phyloP scores from a whole-genome alignment of 768 basidiomycete species.

The Fomitopsis pulvina region DNA sequence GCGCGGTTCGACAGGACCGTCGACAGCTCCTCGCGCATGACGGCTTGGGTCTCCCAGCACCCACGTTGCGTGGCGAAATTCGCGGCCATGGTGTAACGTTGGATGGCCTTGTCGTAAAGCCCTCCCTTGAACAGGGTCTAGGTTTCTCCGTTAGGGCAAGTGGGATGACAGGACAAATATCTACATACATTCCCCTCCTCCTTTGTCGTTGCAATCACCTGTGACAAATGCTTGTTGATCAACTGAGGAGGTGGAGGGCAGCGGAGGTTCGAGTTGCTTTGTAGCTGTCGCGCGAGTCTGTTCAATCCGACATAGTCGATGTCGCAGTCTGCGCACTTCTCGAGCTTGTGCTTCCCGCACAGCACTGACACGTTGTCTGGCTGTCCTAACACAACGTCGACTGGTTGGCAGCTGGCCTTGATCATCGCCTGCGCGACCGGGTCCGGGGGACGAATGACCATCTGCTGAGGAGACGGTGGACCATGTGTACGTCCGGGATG shows the following conservation, averaged over 20 bases:
- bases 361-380: conserved; percentile 48
- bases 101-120: conserved; percentile 65
- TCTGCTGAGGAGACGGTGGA: conserved; percentile 28
- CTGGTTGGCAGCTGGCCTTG: conserved; percentile 61
- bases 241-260: conserved; percentile 81
- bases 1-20: conserved; percentile 89
- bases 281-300: conserved; percentile 64
- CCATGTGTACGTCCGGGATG: conserved; percentile 40
- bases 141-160: conserved; percentile 4
- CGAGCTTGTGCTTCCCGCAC: conserved; percentile 61
- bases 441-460: conserved; percentile 43
- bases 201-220: conserved; percentile 71
- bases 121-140: conserved; percentile 75
- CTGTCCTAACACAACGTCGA: conserved; percentile 46
- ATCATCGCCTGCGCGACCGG: conserved; percentile 71
- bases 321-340: conserved; percentile 69
- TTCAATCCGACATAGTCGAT: conserved; percentile 74
- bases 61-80: conserved; percentile 74
- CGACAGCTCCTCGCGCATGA: conserved; percentile 87
- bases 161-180: background rate
- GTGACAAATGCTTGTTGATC: conserved; percentile 66
- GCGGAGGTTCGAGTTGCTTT: conserved; percentile 59
- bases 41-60: conserved; percentile 79
- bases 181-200: conserved; percentile 89
- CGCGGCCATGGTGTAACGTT: conserved; percentile 74